phyloP scores from a whole-genome alignment of 1,139 yeast species.

The Protomyces gravidus region DNA sequence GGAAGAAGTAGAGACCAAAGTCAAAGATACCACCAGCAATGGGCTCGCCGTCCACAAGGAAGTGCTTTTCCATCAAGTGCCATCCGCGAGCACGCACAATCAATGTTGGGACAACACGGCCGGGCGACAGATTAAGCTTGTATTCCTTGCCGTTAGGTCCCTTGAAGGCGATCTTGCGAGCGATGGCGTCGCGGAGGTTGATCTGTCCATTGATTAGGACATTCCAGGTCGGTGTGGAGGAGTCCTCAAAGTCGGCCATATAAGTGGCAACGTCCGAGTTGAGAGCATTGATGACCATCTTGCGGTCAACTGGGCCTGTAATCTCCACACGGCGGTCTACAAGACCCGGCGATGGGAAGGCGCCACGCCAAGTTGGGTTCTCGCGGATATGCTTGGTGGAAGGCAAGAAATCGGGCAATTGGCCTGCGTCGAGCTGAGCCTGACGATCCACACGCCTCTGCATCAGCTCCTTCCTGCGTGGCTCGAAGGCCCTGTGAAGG shows the following conservation, averaged over 20 bases:
- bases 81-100: constrained; percentile 84
- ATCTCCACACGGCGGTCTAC: constrained; percentile 73
- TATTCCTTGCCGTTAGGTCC: constrained; percentile 56
- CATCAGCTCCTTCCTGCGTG: constrained; percentile 57
- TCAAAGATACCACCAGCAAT: constrained; percentile 71
- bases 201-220: constrained; percentile 87
- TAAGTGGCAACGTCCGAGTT: constrained; percentile 65
- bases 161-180: constrained; percentile 49
- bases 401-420: constrained; percentile 66
- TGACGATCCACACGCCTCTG: constrained; percentile 59
- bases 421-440: constrained; percentile 60
- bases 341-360: constrained; percentile 69
- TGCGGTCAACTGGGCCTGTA: constrained; percentile 78
- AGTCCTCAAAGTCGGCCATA: constrained; percentile 71
- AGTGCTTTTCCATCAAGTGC: constrained; percentile 74
- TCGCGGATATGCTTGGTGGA: constrained; percentile 67
- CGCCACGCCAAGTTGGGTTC: constrained; percentile 75
- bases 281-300: constrained; percentile 66
- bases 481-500: constrained; percentile 66
- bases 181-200: constrained; percentile 74
- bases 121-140: constrained; percentile 48
- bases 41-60: constrained; percentile 69
- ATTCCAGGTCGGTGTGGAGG: constrained; percentile 87
- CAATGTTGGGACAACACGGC: constrained; percentile 61
- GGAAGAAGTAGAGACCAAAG: constrained; percentile 71